Evolutionary conservation across 2,329 filamentous ascomycete genomes (phyloP).

Genomic region (Aphanocladium album): DNA sequence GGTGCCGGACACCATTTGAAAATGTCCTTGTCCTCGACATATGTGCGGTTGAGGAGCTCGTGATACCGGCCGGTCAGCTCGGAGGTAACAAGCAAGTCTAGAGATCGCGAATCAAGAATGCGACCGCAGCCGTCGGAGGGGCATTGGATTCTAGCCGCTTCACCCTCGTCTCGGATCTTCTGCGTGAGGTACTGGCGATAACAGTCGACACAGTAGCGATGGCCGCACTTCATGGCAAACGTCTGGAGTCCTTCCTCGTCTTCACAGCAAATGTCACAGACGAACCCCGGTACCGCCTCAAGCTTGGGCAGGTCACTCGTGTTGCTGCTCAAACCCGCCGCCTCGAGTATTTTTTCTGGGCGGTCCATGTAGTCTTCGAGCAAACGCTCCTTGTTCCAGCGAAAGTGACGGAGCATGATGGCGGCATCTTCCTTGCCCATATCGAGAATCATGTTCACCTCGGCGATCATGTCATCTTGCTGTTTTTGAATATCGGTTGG

Average conservation of each 20-base stretch:
- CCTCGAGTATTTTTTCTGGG: conserved; percentile 72
- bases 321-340: conserved; percentile 70
- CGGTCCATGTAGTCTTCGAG: conserved; percentile 97
- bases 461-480: conserved; percentile 79
- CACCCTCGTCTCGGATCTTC: conserved; percentile 93
- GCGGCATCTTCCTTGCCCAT: conserved; percentile 85
- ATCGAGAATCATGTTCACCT: conserved; percentile 87
- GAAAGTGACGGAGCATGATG: conserved; percentile 80
- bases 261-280: conserved; percentile 95
- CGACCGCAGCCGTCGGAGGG: conserved; percentile 81
- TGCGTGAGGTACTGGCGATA: conserved; percentile 86
- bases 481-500: conserved; percentile 78
- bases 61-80: conserved; percentile 64
- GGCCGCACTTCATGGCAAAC: conserved; percentile 92
- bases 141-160: conserved; percentile 91
- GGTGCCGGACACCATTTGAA: conserved; percentile 97
- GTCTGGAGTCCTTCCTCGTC: conserved; percentile 72
- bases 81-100: conserved; percentile 66
- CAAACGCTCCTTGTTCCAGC: conserved; percentile 94
- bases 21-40: conserved; percentile 93
- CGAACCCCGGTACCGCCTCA: conserved; percentile 68
- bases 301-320: conserved; percentile 60
- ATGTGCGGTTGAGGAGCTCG: conserved; percentile 83
- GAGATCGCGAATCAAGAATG: conserved; percentile 84
- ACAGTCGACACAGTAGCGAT: conserved; percentile 89